phyloP scores from a whole-genome alignment of 2,329 filamentous ascomycete genomes.

The Fusarium sp. region DNA sequence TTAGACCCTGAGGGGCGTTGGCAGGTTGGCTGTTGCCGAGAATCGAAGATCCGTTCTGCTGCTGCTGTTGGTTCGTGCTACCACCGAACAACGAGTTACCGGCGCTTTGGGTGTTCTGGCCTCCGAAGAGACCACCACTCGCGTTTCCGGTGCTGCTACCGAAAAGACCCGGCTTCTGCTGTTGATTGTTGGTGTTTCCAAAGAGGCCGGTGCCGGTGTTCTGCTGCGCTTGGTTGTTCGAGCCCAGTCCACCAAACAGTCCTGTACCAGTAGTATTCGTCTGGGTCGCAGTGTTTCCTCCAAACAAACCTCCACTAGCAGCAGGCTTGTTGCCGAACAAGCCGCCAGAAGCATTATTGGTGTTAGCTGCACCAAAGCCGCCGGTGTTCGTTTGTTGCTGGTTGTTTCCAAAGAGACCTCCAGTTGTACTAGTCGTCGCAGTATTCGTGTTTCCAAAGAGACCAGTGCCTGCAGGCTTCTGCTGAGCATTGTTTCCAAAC shows the following conservation, averaged over 20 bases:
- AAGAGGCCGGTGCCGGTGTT: constrained; percentile 63
- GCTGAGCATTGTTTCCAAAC: constrained; percentile 60
- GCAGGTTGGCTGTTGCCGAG: constrained; percentile 66
- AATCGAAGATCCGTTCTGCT: constrained; percentile 66
- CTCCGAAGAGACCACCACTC: constrained; percentile 67
- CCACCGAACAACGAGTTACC: constrained; percentile 60
- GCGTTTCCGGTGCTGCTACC: constrained; percentile 60
- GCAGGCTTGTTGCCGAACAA: constrained; percentile 57
- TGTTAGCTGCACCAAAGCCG: constrained; percentile 54
- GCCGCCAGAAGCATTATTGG: constrained; percentile 50
- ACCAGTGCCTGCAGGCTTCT: constrained; percentile 53
- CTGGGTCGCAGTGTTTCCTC: constrained; percentile 51
- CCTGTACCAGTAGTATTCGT: constrained; percentile 56
- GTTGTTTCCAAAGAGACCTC: constrained; percentile 60
- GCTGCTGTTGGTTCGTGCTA: constrained; percentile 62
- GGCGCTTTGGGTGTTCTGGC: constrained; percentile 59
- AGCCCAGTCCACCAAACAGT: constrained; percentile 58
- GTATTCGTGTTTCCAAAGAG: constrained; percentile 45
- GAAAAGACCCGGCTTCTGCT: constrained; percentile 64
- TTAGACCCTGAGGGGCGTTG: constrained; percentile 73
- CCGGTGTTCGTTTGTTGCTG: constrained; percentile 48
- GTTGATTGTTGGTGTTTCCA: constrained; percentile 56
- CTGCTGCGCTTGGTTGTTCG: constrained; percentile 54
- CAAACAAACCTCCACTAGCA: constrained; percentile 58
- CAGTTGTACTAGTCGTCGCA: constrained; percentile 29